Evolutionary conservation across 768 basidiomycete species (phyloP).

Genomic region (Mycena alexandri): DNA sequence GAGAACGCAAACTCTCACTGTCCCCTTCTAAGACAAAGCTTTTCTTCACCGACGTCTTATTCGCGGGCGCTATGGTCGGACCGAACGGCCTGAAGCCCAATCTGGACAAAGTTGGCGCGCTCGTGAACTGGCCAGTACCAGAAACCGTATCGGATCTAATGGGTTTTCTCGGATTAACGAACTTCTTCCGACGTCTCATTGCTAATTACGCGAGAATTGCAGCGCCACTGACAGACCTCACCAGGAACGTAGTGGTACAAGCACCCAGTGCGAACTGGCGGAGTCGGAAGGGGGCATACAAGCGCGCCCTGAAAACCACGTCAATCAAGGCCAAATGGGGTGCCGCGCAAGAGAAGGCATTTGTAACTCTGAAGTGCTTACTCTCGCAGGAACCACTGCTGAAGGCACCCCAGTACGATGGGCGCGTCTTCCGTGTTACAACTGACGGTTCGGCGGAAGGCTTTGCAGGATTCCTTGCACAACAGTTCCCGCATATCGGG

Average conservation of each 20-base stretch:
- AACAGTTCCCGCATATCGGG: conserved; percentile 34
- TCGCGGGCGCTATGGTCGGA: background rate
- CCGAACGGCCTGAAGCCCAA: background rate
- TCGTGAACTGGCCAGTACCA: conserved; percentile 49
- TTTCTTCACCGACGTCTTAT: too few relatives aligned
- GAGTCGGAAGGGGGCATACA: conserved; percentile 42
- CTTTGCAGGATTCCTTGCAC: conserved; percentile 45
- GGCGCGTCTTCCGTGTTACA: conserved; percentile 45
- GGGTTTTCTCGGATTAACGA: conserved; percentile 51
- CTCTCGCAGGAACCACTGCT: conserved; percentile 43
- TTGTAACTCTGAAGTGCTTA: conserved; percentile 41
- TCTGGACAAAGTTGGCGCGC: conserved; percentile 17
- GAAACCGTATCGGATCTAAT: conserved; percentile 44
- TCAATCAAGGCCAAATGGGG: conserved; percentile 40
- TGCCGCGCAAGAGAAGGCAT: conserved; percentile 41
- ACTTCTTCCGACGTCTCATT: conserved; percentile 50
- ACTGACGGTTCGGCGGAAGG: conserved; percentile 47
- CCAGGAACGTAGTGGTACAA: conserved; percentile 42
- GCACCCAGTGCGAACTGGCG: conserved; percentile 36
- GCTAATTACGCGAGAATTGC: conserved; percentile 49
- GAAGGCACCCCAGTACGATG: conserved; percentile 41
- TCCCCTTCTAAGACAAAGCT: conserved; percentile 39
- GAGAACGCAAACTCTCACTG: conserved; percentile 48
- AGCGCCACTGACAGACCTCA: conserved; percentile 49
- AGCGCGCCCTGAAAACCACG: conserved; percentile 40